A percentile compares a stretch with the other conserved stretches of the same genome.
These are phyloP conservation scores for Grammothele lineata DNA, from an alignment of 768 basidiomycete genomes.

Conservation along the genomic window DNA sequence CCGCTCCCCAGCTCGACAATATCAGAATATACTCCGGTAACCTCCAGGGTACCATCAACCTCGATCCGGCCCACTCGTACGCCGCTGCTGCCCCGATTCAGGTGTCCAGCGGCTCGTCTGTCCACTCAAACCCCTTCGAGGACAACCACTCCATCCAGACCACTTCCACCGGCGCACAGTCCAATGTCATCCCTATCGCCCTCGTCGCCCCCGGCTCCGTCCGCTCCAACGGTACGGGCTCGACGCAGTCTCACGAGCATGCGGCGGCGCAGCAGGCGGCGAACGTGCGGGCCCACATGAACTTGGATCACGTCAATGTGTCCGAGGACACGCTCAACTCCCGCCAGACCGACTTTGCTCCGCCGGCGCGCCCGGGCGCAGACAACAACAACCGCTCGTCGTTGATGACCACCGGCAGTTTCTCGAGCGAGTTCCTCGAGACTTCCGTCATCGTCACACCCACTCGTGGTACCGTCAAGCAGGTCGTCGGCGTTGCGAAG, in stretches of 20 bases:
- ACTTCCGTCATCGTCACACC: conserved; percentile 80
- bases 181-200: conserved; percentile 86
- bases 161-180: conserved; percentile 64
- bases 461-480: conserved; percentile 53
- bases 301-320: conserved; percentile 60
- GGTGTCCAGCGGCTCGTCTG: conserved; percentile 25
- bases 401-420: conserved; percentile 71
- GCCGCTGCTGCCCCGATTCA: conserved; percentile 8
- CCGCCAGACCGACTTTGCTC: conserved; percentile 32
- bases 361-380: conserved; percentile 51
- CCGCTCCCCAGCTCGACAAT: conserved; percentile 33
- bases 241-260: conserved; percentile 9
- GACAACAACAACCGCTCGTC: conserved; percentile 57
- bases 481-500: conserved; percentile 68
- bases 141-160: conserved; percentile 81
- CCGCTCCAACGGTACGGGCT: conserved; percentile 22
- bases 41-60: conserved; percentile 52
- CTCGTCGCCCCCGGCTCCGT: conserved; percentile 60
- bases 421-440: conserved; percentile 75
- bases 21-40: conserved; percentile 43
- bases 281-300: conserved; percentile 53
- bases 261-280: conserved; percentile 43
- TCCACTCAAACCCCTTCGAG: conserved; percentile 65
- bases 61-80: conserved; percentile 47
- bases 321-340: conserved; percentile 44